Evolutionary conservation across 768 basidiomycete species (phyloP).

Genomic region (Imleria badia): DNA sequence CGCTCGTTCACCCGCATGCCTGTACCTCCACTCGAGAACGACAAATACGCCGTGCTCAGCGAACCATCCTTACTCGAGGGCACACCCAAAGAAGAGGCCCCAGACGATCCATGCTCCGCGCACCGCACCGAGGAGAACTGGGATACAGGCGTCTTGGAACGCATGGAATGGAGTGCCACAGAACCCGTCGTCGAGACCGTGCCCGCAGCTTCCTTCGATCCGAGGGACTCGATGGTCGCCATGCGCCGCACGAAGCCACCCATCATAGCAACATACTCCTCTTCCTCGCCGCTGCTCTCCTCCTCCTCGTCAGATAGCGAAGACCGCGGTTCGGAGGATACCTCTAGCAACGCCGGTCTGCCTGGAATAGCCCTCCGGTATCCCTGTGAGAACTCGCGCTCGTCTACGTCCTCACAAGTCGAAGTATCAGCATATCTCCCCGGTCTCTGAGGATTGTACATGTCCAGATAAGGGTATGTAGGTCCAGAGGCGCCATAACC

Average conservation of each 20-base stretch:
- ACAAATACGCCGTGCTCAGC: conserved; percentile 26
- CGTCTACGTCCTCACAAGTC: conserved; percentile 4
- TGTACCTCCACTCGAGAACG: conserved; percentile 24
- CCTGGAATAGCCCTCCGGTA: not conserved
- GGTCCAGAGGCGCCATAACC: conserved; percentile 28
- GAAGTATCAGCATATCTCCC: not conserved
- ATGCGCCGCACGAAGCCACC: conserved; percentile 68
- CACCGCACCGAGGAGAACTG: conserved; percentile 28
- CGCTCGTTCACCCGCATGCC: conserved; percentile 27
- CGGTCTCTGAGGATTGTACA: conserved; percentile 25
- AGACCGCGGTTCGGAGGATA: conserved; percentile 15
- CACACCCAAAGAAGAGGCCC: not conserved
- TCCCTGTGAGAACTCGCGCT: not conserved
- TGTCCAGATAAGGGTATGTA: conserved; percentile 33
- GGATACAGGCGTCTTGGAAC: conserved; percentile 23
- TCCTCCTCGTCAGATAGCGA: conserved; percentile 10
- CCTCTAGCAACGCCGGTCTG: conserved; percentile 7
- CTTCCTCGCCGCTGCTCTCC: conserved; percentile 23
- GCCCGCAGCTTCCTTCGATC: conserved; percentile 52
- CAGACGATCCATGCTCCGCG: conserved; percentile 8
- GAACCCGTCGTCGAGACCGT: conserved; percentile 33
- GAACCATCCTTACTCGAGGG: conserved; percentile 9
- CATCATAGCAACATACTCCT: conserved; percentile 52
- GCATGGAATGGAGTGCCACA: conserved; percentile 26
- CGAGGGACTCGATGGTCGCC: conserved; percentile 80